These are phyloP conservation scores for Colletotrichum eleusines DNA, from an alignment of 2,329 filamentous ascomycete genomes.

Conservation along the genomic window DNA sequence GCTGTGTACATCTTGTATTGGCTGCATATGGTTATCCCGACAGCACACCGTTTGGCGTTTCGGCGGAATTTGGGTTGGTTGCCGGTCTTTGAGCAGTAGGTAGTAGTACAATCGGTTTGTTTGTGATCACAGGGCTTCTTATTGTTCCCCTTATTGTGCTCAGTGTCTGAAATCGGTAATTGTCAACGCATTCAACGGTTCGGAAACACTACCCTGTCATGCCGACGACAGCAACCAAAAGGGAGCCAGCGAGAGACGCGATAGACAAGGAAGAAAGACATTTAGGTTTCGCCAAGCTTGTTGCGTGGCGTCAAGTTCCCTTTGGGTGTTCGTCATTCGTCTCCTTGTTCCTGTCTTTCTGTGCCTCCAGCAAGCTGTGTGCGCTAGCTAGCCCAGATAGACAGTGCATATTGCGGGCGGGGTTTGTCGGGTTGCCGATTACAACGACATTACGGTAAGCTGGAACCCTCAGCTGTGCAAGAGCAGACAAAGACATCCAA, in stretches of 20 bases:
- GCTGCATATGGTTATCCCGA: conserved; percentile 1
- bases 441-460: conserved; percentile 3
- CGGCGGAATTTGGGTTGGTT: conserved; percentile 1
- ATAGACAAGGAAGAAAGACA: no score
- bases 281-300: background rate
- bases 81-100: background rate
- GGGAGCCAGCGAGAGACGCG: background rate
- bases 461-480: background rate
- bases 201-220: background rate
- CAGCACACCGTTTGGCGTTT: conserved; percentile 13
- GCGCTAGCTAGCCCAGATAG: background rate
- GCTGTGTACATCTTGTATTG: conserved; percentile 7
- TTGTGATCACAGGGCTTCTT: background rate
- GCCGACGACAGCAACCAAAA: background rate
- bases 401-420: background rate
- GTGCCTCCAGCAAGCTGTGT: background rate
- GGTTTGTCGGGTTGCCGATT: conserved; percentile 1
- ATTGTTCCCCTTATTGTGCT: background rate
- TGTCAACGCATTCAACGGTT: background rate
- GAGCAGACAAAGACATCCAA: background rate
- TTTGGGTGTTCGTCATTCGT: background rate
- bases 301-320: background rate
- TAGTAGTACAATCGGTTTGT: background rate
- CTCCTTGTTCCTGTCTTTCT: background rate
- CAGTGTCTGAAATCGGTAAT: background rate